Conservation (phyloP, 768 basidiomycete genomes). For the Serendipita sp. region DNA sequence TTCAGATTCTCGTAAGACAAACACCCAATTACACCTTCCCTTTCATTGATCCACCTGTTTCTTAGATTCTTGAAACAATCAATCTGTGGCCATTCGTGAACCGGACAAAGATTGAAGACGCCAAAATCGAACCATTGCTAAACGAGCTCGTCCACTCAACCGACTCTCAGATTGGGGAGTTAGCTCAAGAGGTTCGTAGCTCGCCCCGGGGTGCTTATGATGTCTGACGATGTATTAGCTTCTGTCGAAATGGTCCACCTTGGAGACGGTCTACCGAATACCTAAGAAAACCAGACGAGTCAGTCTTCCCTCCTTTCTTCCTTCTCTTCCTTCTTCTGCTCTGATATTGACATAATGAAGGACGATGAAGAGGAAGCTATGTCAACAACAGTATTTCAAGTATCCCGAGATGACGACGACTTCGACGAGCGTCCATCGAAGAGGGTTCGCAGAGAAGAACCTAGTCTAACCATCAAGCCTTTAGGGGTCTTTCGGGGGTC, state of each 20-base stretch:
- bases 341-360: slow-evolving; percentile 10
- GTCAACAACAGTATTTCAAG: not conserved
- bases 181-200: slow-evolving; percentile 45
- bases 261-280: slow-evolving; percentile 74
- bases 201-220: not conserved
- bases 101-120: slow-evolving; percentile 85
- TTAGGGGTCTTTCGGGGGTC: slow-evolving; percentile 13
- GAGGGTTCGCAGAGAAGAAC: slow-evolving; percentile 10
- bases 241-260: slow-evolving; percentile 60
- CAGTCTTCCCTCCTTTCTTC: no score
- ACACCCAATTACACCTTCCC: slow-evolving; percentile 18
- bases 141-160: slow-evolving; percentile 36
- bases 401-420: slow-evolving; percentile 3
- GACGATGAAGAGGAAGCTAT: slow-evolving; percentile 17
- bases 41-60: not conserved
- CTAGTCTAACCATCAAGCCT: slow-evolving; percentile 16
- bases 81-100: slow-evolving; percentile 60
- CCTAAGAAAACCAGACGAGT: slow-evolving; percentile 42
- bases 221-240: slow-evolving; percentile 32
- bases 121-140: slow-evolving; percentile 53
- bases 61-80: slow-evolving; percentile 24
- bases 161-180: slow-evolving; percentile 36
- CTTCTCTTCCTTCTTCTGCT: not conserved
- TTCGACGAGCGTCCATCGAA: slow-evolving; percentile 9
- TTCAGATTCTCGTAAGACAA: slow-evolving; percentile 43